phyloP scores from a whole-genome alignment of 768 basidiomycete species.

The Mycena polygramma region DNA sequence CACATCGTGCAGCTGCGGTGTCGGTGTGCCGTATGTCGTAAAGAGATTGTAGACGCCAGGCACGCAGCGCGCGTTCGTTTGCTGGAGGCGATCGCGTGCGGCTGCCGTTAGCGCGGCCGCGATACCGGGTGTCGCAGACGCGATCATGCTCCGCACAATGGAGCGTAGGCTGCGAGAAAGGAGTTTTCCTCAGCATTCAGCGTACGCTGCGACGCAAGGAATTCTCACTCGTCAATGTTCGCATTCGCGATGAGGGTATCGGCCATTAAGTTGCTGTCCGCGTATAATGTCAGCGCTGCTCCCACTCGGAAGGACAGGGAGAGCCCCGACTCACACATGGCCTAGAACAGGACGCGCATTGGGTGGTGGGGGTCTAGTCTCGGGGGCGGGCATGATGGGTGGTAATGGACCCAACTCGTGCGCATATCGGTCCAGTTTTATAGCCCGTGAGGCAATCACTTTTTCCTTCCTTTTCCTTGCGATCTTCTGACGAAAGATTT shows the following conservation, averaged over 20 bases:
- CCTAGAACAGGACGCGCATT: conserved; percentile 31
- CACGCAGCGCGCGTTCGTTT: conserved; percentile 21
- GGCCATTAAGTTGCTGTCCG: conserved; percentile 35
- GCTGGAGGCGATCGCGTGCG: conserved; percentile 36
- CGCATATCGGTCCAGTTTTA: conserved; percentile 22
- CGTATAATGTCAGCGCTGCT: not conserved
- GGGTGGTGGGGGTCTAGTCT: conserved; percentile 6
- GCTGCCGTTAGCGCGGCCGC: conserved; percentile 32
- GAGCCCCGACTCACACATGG: conserved; percentile 26
- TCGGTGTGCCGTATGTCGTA: conserved; percentile 27
- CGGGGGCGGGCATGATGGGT: conserved; percentile 30
- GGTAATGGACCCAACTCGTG: not conserved
- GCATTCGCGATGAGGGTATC: conserved; percentile 39
- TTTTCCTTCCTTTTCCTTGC: not conserved
- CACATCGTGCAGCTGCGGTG: conserved; percentile 30
- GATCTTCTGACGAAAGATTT: conserved; percentile 23
- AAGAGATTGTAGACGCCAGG: conserved; percentile 17
- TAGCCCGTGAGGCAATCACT: conserved; percentile 25
- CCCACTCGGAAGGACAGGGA: too few species aligned
- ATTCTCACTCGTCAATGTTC: conserved; percentile 33
- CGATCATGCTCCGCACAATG: conserved; percentile 37
- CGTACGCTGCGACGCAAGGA: too few species aligned
- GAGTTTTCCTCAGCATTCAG: conserved; percentile 4
- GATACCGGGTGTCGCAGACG: conserved; percentile 37
- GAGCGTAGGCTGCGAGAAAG: conserved; percentile 29